Base-by-base conservation (phyloP, 2,329 filamentous ascomycete genomes). In the Penicillium sp. region DNA sequence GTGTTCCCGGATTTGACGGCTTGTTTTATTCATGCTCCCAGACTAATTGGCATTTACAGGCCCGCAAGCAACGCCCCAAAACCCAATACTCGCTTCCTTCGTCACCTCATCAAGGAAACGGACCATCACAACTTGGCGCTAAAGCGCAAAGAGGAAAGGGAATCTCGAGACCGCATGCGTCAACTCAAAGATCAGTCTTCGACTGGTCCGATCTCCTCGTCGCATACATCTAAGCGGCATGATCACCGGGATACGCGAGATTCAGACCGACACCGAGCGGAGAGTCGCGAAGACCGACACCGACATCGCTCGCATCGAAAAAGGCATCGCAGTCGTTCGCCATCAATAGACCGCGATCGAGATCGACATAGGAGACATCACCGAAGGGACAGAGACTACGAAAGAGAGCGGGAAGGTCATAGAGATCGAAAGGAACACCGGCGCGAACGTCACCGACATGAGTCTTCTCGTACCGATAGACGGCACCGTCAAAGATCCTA, bases 11-110 rank as follows among this genome's bases (percentile, higher is more conserved):
- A 27, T 27, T 27, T 27, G 6, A 27, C 5, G n/a, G 4, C 25
- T n/a, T 11, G 9, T 5, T 11, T 11, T 27, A 4, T n/a, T 27
- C 10, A n/a, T n/a, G 25, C 25, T 13, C 25, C 25, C 25, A 27
- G 6, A 11, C 25, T 27, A 13, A 27, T n/a, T n/a, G 6, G 32
- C 25, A 27, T 40, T 44, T 41, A 15, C 30, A 87, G 78, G 55
- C 77, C 80, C 40, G 66, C 75, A 30, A 76, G 76, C 50, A 77
- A 81, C 35, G 77, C 75, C 47, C 86, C 85, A 1, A 95, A 90
- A 60, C 89, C 90, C 2, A 96, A 98, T 56, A 95, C 85, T 0
- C 77, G 84, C 22, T 96, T 96, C 59, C 69, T 98, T 28, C 81
- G 81, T 41, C 84, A 92, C 55, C 85, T 96, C 39, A 86, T 98